Evolutionary conservation across 2,329 filamentous ascomycete genomes (phyloP).

Genomic region (Apiospora saccharicola): DNA sequence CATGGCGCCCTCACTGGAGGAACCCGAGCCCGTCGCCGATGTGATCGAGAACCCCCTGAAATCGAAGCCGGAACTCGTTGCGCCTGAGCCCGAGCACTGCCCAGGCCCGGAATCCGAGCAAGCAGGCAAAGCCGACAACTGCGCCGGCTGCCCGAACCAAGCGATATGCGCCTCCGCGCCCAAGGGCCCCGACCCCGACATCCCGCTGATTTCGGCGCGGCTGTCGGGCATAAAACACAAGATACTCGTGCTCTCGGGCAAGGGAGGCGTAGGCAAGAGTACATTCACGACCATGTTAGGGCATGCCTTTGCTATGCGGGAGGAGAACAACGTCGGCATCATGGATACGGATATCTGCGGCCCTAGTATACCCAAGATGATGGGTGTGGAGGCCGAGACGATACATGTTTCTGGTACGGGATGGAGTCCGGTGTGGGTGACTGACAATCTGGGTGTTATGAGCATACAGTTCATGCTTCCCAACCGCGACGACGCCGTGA

Average conservation of each 20-base stretch:
- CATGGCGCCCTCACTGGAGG: slow-evolving; percentile 86
- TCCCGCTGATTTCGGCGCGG: slow-evolving; percentile 84
- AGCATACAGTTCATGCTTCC: slow-evolving; percentile 98
- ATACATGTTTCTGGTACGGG: slow-evolving; percentile 89
- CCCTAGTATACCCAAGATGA: slow-evolving; percentile 97
- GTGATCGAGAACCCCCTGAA: slow-evolving; percentile 80
- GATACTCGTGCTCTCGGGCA: slow-evolving; percentile 90
- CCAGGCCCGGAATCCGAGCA: slow-evolving; percentile 84
- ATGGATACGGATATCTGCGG: slow-evolving; percentile 99
- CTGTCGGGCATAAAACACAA: slow-evolving; percentile 87
- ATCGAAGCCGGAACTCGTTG: slow-evolving; percentile 82
- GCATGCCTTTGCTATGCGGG: slow-evolving; percentile 86
- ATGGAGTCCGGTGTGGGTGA: slow-evolving; percentile 95
- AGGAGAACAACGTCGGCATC: slow-evolving; percentile 81
- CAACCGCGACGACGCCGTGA: slow-evolving; percentile 90
- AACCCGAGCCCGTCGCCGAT: slow-evolving; percentile 69
- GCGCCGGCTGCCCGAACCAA: slow-evolving; percentile 95
- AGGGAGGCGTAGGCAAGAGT: slow-evolving; percentile 96
- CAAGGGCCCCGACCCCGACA: slow-evolving; percentile 94
- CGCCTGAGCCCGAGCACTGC: slow-evolving; percentile 96
- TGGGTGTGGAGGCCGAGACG: slow-evolving; percentile 93
- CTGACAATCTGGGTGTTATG: slow-evolving; percentile 95
- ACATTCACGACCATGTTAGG: slow-evolving; percentile 90
- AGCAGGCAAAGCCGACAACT: slow-evolving; percentile 79
- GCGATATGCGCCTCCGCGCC: slow-evolving; percentile 91